Base-by-base conservation (phyloP, 2,329 filamentous ascomycete species). In the Sporothrix humicola region DNA sequence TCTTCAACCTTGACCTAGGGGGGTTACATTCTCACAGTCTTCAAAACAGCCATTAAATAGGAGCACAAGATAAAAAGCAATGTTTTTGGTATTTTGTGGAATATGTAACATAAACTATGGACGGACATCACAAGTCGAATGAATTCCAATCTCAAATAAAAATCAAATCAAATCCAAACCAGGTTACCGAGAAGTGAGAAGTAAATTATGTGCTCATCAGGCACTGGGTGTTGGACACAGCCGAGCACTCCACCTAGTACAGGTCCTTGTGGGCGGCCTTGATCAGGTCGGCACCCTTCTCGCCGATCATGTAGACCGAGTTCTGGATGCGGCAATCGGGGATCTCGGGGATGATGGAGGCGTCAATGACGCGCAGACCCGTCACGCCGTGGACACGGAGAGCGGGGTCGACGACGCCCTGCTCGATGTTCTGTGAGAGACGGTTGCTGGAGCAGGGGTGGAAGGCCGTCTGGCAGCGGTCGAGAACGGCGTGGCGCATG, bases 401-500 rank as follows among this genome's bases (percentile, higher is more conserved):
- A 31, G 58, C 79, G 15, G 81, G 78, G 76, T 89, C 85, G 0
- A 89, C 86, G 0, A 87, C 87, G 44, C 86, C 87, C 74, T 88
- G 82, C 4, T 82, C 74, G 74, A 89, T 84, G 76, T 79, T 80
- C 79, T 87, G 86, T 7, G 83, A 85, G 12, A 90, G 81, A 23
- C 88, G 84, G 5, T 82, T 79, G 8, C 86, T 89, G 63, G 89
- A 88, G 70, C 87, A 89, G 2, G 88, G 87, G 76, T 89, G 87
- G 81, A 88, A 90, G 0, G 83, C 85, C 2, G 88, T 90, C 81
- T 90, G 87, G 44, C 81, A 86, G n/a, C 88, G 82, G 72, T 90
- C 88, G 8, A 90, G 79, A 13, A 90, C 85, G 54, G 84, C 81
- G 69, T 83, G 82, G 58, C 86, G 85, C 88, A 91, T 90, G 1